Evolutionary conservation across 1,139 yeast genomes (phyloP), one percentile per base, ranked within the genome.

Genomic region (Barnettozyma hawaiiensis): DNA sequence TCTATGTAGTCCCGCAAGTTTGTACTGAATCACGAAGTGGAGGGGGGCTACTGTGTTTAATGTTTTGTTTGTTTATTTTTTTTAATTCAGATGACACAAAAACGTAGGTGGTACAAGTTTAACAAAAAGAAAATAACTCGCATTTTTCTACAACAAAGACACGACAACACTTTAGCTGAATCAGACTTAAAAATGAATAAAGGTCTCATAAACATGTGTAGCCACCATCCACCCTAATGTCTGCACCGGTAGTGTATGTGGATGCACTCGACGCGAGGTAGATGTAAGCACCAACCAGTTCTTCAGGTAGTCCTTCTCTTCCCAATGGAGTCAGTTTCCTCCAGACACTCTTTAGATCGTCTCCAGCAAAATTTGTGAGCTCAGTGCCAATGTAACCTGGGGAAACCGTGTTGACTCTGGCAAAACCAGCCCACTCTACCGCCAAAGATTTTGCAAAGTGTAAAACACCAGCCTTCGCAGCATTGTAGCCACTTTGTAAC

Each of bases 211-310:
- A 23, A 21, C 45, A 42, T 23, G 69, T 59, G 70, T 85, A 87
- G 39, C 96, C 96, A 54, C 96, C 96, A 58, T 87, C 97, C 43
- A 87, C 89, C 37, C 76, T 70, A 47, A 89, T 66, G 56, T 89
- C 94, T 26, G 86, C 61, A 39, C 96, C 96, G 9, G 96, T 85
- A 41, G 95, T 82, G 66, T 74, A 89, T 16, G 87, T 77, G 34
- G 90, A 75, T 10, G 96, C 96, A 58, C 85, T 81, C n/a, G 89
- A 77, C 7, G 95, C 96, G 54, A 87, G 69, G 66, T 85, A 87
- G 42, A 87, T 70, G 65, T 85, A 89, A 6, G 95, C 95, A 46
- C 96, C 96, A 15, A 81, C 87, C 53, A 89, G 70, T 63, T 87
- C 97, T 55, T 77, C 77, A 24, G 95, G 77, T 44, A 75, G 66